A percentile compares a stretch with the other conserved stretches of the same genome.
These are phyloP conservation scores for Canavalia ensiformis DNA, from an alignment of 306 rosid genomes.

Conservation along the genomic window DNA sequence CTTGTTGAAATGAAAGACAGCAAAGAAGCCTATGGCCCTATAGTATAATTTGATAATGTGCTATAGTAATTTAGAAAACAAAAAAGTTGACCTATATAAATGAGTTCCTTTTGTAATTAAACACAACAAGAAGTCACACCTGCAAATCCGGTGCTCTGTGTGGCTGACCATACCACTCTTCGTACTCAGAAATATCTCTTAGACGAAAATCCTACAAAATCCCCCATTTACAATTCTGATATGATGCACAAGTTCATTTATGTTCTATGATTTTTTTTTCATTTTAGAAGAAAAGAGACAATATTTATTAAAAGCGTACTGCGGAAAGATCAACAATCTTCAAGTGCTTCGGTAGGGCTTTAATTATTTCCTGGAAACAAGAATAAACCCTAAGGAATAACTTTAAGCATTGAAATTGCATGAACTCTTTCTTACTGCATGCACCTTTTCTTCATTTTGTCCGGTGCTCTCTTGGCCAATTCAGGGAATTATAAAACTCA, in stretches of 20 bases:
- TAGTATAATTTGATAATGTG: background rate
- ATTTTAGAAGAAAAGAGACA: background rate
- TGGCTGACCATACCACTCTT: slow-evolving; percentile 94
- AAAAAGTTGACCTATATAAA: slow-evolving; percentile 40
- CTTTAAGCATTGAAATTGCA: background rate
- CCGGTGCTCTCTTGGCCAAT: background rate
- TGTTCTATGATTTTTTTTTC: background rate
- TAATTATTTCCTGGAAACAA: slow-evolving; percentile 86
- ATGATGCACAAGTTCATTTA: slow-evolving; percentile 18
- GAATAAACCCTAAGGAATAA: slow-evolving; percentile 36
- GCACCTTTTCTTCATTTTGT: slow-evolving; percentile 4
- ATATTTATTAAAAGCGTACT: slow-evolving; percentile 59
- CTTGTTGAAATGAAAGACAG: slow-evolving; percentile 27
- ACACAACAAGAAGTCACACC: slow-evolving; percentile 52
- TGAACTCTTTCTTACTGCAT: background rate
- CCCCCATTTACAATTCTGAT: slow-evolving; percentile 38
- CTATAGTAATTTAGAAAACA: slow-evolving; percentile 26
- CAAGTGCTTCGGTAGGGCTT: slow-evolving; percentile 81
- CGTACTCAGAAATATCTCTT: slow-evolving; percentile 80
- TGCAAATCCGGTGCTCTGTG: slow-evolving; percentile 88
- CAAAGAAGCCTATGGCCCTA: slow-evolving; percentile 24
- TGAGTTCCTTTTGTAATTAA: slow-evolving; percentile 26
- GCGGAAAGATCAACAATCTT: slow-evolving; percentile 99
- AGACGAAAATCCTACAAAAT: slow-evolving; percentile 88
- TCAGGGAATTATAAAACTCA: slow-evolving; percentile 24